phyloP scores from a whole-genome alignment of 78 protist genomes.

The Protostelium mycophagum region DNA sequence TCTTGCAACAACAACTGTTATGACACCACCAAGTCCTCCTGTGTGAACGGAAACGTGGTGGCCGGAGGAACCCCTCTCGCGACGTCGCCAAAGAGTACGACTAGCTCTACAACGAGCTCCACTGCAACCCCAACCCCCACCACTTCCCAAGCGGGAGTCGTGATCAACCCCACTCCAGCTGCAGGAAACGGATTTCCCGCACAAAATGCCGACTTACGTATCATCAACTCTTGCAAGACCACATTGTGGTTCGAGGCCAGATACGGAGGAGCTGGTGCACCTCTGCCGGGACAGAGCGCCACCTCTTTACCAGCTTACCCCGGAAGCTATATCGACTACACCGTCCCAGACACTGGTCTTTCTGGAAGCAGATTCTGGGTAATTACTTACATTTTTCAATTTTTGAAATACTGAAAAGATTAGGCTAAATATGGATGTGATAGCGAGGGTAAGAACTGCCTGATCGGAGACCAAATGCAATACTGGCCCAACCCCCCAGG shows the following conservation, averaged over 20 bases:
- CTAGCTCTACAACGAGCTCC: not conserved
- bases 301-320: not conserved
- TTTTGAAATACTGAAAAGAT: no score
- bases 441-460: not conserved
- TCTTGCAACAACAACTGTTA: not conserved
- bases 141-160: not conserved
- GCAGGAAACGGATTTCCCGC: not conserved
- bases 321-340: not conserved
- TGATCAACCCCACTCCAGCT: not conserved
- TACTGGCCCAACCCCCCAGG: conserved; percentile 3
- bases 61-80: not conserved
- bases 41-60: not conserved
- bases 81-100: not conserved
- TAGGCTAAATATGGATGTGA: not conserved
- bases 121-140: not conserved
- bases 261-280: not conserved
- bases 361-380: not conserved
- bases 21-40: not conserved
- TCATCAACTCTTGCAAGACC: not conserved
- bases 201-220: not conserved
- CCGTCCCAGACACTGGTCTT: not conserved
- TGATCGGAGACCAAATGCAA: not conserved
- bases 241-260: not conserved
- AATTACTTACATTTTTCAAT: no score
- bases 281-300: not conserved